phyloP scores from a whole-genome alignment of 2,329 filamentous ascomycete genomes.

The Apiospora sp. region DNA sequence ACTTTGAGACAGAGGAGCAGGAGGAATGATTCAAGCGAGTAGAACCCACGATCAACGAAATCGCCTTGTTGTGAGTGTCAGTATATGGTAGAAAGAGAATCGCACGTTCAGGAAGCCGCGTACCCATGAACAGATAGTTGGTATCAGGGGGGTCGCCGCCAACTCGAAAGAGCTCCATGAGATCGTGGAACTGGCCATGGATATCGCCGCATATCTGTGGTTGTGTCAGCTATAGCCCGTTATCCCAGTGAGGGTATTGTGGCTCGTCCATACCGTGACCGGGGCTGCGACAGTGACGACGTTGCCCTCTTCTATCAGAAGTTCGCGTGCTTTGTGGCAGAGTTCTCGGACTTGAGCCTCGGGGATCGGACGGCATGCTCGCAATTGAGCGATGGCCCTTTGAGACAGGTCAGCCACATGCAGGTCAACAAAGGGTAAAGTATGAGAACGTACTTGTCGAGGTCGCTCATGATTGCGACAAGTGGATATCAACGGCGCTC shows the following conservation, averaged over 20 bases:
- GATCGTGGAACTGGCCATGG: conserved; percentile 93
- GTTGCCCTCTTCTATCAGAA: conserved; percentile 97
- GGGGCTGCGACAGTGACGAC: conserved; percentile 95
- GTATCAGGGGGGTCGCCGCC: conserved; percentile 94
- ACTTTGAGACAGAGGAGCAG: conserved; percentile 97
- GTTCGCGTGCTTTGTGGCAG: conserved; percentile 95
- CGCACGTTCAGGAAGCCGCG: not conserved
- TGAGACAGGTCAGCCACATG: conserved; percentile 28
- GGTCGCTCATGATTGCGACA: conserved; percentile 77
- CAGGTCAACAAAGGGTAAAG: conserved; percentile 24
- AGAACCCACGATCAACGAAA: conserved; percentile 98
- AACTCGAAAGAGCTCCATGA: conserved; percentile 96
- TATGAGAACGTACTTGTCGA: conserved; percentile 75
- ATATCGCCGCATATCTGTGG: conserved; percentile 91
- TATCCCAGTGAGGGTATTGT: not conserved
- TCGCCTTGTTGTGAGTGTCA: conserved; percentile 67
- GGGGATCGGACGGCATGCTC: conserved; percentile 94
- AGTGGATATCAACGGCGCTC: conserved; percentile 1
- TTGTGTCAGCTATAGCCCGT: conserved; percentile 28
- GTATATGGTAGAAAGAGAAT: not conserved
- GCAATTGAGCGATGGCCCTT: conserved; percentile 93
- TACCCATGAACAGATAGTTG: conserved; percentile 97
- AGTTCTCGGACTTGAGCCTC: conserved; percentile 95
- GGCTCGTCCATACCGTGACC: conserved; percentile 73
- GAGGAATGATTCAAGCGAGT: conserved; percentile 97